These are phyloP conservation scores for Coniochaeta pulveracea DNA, from an alignment of 2,329 filamentous ascomycete genomes.

Conservation along the genomic window DNA sequence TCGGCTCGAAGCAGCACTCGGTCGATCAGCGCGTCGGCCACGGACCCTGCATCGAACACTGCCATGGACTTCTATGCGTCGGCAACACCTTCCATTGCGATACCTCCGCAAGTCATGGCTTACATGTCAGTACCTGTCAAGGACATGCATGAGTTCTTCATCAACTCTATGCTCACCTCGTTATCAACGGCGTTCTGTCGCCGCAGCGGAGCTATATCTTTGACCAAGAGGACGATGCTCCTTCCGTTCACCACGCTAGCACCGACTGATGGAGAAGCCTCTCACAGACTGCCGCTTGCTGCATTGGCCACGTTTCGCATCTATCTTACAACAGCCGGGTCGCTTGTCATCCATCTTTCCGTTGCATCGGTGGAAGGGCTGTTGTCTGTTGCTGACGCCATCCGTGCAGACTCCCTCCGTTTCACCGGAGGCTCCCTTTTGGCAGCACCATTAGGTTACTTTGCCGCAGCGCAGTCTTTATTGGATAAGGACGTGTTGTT, in stretches of 20 bases:
- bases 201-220: constrained; percentile 34
- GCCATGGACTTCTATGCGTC: constrained; percentile 1
- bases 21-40: constrained; percentile 16
- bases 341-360: constrained; percentile 36
- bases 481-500: constrained; percentile 21
- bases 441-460: constrained; percentile 42
- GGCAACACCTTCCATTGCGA: not conserved
- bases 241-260: constrained; percentile 23
- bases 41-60: constrained; percentile 10
- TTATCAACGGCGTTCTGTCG: constrained; percentile 37
- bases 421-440: constrained; percentile 33
- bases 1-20: constrained; percentile 18
- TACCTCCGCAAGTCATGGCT: constrained; percentile 20
- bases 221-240: constrained; percentile 41
- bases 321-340: constrained; percentile 44
- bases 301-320: constrained; percentile 38
- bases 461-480: constrained; percentile 28
- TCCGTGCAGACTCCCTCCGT: constrained; percentile 25
- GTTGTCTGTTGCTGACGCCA: constrained; percentile 30
- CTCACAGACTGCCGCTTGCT: constrained; percentile 16
- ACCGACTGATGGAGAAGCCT: constrained; percentile 16
- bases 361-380: constrained; percentile 36
- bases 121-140: constrained; percentile 25
- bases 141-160: constrained; percentile 41
- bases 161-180: constrained; percentile 39